Evolutionary conservation across 441 rosid genomes (phyloP), one percentile per base, ranked within the genome.

Genomic region (Iberis amara): DNA sequence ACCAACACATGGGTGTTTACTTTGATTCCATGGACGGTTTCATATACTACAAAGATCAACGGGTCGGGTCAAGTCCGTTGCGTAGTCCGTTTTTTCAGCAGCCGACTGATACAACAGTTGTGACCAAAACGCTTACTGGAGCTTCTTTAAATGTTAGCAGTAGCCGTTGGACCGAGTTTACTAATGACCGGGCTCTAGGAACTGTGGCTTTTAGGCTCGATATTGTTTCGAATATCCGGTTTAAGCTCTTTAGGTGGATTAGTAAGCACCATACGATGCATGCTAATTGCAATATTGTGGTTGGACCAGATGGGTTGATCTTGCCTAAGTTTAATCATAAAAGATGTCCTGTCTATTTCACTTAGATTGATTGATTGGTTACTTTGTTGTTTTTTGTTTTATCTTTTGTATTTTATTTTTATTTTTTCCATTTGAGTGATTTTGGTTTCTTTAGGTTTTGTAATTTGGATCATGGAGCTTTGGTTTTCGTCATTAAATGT

Each of bases 281-380:
- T 24, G 87, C 83, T 39, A 74, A 47, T n/a, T 87, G 96, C 49
- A 39, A 69, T 2, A 76, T 78, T 5, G 46, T 57, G 2, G 89
- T 90, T 41, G 86, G 83, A 7, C 61, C 73, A 0, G 79, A 86
- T 30, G 97, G 96, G 0, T 33, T 31, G 32, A 72, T 86, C 65
- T 55, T 82, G 75, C 68, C 76, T 0, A 43, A 13, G 55, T 72
- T 55, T 3, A 72, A 53, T 64, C 62, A 76, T 23, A 77, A 73
- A 77, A 71, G 74, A 41, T 86, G 92, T 64, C 82, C 86, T 1
- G 79, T 85, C 13, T 86, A 76, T 69, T 89, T 78, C 65, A 66
- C 70, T 35, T 85, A 64, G 70, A 71, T 60, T 54, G 24, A 4
- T 32, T 31, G 21, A 13, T 55, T 26, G 15, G 10, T 55, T 40